Evolutionary conservation across 768 basidiomycete species (phyloP), one percentile per base, ranked within the genome.

Genomic region (Lactarius pseudohatsudake): DNA sequence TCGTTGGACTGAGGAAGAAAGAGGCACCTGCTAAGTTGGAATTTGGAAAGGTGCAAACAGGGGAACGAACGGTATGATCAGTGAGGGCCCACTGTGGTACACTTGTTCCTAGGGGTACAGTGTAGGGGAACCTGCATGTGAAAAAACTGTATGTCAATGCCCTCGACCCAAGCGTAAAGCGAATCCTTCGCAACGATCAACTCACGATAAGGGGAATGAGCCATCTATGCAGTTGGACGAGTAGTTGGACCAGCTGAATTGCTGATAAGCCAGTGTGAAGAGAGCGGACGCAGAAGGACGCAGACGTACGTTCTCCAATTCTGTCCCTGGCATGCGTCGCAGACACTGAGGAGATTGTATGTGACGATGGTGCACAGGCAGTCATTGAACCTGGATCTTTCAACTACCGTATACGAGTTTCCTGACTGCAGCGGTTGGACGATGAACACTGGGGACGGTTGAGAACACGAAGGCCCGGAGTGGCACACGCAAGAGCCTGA

Each of bases 261-360:
- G 15, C 4, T 15, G 15, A 32, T n/a, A 1, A 58, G 32, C 10
- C 6, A 30, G 32, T 13, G 1, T 36, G 9, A 5, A 22, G 16
- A 3, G 15, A 18, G 22, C 26, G 26, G 9, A 38, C 30, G 30
- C n/a, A n/a, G 38, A 30, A 32, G 9, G 5, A 26, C 26, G 26
- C 32, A 8, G 57, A 28, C 66, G 20, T 7, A 67, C 66, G 32
- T 13, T 15, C 13, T 47, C 66, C 53, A 67, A 0, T 2, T 0
- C 20, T 0, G 4, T 8, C 32, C 10, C 28, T 67, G 66, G 28
- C 66, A 67, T 4, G 62, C 66, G 9, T 50, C 58, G 16, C 66
- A 67, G n/a, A 50, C 66, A 26, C 66, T 67, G n/a, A 67, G 8
- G n/a, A 67, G 66, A 5, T 45, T 58, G 57, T 67, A 67, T 16